Evolutionary conservation across 305 asterid species (phyloP).

Genomic region (Fraxinus nigra): DNA sequence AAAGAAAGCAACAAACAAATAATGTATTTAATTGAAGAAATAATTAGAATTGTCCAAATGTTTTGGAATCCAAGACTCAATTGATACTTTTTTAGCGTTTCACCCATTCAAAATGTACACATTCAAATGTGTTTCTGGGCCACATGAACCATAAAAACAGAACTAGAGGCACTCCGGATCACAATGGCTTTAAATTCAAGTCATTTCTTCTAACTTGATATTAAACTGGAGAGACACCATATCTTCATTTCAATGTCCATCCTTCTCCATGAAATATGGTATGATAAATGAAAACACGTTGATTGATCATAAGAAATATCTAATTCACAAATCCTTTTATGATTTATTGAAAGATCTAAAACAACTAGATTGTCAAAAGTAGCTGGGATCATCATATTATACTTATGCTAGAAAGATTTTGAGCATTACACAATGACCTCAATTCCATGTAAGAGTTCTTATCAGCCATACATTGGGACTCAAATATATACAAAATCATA

Average conservation of each 20-base stretch:
- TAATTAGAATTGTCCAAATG: slow-evolving; percentile 14
- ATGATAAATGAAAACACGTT: neutral
- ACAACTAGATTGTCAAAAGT: neutral
- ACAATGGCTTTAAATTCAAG: neutral
- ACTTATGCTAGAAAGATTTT: neutral
- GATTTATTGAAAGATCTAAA: neutral
- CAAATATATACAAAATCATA: neutral
- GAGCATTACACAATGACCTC: neutral
- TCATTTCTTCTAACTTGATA: neutral
- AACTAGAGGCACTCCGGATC: neutral
- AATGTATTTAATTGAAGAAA: neutral
- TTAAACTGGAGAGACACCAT: neutral
- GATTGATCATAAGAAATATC: neutral
- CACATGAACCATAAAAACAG: slow-evolving; percentile 10
- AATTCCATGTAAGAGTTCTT: neutral
- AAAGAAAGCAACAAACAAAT: neutral
- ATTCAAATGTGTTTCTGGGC: neutral
- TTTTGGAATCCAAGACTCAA: slow-evolving; percentile 20
- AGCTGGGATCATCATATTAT: neutral
- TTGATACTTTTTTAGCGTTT: slow-evolving; percentile 10
- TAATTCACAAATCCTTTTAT: too few relatives aligned
- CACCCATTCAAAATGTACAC: slow-evolving; percentile 22
- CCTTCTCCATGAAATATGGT: neutral
- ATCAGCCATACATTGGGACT: neutral
- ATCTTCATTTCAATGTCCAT: neutral